A percentile compares a stretch with the other conserved stretches of the same genome.
Conservation (phyloP, 2,329 filamentous ascomycete species). For the Penicillium fuscoglaucum region DNA sequence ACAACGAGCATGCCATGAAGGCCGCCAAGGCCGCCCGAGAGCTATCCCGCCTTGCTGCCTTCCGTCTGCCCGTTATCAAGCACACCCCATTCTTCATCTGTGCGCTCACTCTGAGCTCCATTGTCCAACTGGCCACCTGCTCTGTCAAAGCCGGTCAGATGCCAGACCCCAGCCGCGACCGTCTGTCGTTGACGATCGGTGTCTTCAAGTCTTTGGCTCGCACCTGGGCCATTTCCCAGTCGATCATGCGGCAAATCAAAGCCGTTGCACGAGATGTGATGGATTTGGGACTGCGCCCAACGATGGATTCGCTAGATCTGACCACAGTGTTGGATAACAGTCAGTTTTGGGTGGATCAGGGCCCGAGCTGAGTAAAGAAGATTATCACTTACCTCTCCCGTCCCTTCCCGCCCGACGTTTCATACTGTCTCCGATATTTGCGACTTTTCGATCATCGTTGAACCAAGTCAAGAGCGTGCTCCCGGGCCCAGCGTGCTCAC, state of each 20-base stretch:
- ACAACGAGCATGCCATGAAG: constrained; percentile 68
- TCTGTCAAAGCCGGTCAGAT: constrained; percentile 58
- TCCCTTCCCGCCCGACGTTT: not conserved
- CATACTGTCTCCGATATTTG: not conserved
- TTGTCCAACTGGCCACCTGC: constrained; percentile 81
- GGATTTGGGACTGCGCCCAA: constrained; percentile 42
- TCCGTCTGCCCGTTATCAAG: constrained; percentile 58
- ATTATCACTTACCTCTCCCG: not conserved
- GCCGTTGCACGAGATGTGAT: constrained; percentile 76
- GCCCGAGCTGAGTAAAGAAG: constrained; percentile 20
- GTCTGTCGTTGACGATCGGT: constrained; percentile 75
- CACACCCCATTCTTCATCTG: constrained; percentile 86
- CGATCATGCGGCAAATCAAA: constrained; percentile 71
- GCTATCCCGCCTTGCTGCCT: constrained; percentile 72
- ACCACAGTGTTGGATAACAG: constrained; percentile 36
- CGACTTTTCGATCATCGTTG: not conserved
- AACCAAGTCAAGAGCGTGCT: not conserved
- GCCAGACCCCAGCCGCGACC: constrained; percentile 62
- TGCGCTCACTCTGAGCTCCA: constrained; percentile 73
- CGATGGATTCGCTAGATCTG: constrained; percentile 38
- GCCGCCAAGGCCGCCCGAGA: constrained; percentile 76
- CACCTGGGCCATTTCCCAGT: constrained; percentile 71
- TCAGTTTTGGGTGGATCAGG: constrained; percentile 38
- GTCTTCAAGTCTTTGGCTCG: constrained; percentile 67
- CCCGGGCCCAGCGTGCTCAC: not conserved